Conservation (phyloP, 768 basidiomycete species). For the Macrolepiota albuminosa region DNA sequence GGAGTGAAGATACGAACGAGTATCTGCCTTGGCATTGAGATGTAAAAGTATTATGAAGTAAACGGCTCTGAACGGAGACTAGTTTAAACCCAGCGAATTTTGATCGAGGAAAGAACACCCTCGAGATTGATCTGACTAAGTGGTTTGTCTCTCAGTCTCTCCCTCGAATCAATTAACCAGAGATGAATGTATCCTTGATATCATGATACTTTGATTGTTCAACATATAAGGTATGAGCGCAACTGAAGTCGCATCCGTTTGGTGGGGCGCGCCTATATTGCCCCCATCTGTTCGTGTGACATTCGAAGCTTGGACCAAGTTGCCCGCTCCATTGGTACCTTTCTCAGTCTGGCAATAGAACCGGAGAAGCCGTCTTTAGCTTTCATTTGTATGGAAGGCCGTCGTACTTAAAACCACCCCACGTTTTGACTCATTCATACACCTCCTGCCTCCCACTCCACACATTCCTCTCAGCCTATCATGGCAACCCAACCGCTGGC, state of each 20-base stretch:
- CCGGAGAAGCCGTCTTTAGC: conserved; percentile 50
- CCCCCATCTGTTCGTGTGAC: conserved; percentile 34
- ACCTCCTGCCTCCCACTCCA: conserved; percentile 34
- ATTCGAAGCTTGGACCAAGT: conserved; percentile 38
- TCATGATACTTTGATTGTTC: conserved; percentile 11
- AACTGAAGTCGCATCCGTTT: conserved; percentile 7
- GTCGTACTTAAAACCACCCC: conserved; percentile 43
- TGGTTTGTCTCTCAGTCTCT: neutral
- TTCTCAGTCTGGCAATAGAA: conserved; percentile 42
- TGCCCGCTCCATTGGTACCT: conserved; percentile 40
- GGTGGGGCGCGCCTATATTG: conserved; percentile 8
- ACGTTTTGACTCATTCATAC: conserved; percentile 31
- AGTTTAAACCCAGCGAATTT: conserved; percentile 25
- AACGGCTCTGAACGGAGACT: neutral
- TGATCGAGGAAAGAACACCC: conserved; percentile 24
- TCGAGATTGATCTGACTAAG: conserved; percentile 25
- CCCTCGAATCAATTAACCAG: conserved; percentile 5
- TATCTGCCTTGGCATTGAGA: neutral
- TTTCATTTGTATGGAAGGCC: conserved; percentile 41
- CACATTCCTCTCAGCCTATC: conserved; percentile 32
- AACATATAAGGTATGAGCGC: conserved; percentile 9
- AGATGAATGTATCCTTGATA: conserved; percentile 13
- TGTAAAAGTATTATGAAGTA: neutral
- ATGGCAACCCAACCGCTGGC: conserved; percentile 54
- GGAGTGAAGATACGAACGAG: neutral